Evolutionary conservation across 768 basidiomycete genomes (phyloP), one percentile per base, ranked within the genome.

Genomic region (Trichaptum fuscoviolaceum): DNA sequence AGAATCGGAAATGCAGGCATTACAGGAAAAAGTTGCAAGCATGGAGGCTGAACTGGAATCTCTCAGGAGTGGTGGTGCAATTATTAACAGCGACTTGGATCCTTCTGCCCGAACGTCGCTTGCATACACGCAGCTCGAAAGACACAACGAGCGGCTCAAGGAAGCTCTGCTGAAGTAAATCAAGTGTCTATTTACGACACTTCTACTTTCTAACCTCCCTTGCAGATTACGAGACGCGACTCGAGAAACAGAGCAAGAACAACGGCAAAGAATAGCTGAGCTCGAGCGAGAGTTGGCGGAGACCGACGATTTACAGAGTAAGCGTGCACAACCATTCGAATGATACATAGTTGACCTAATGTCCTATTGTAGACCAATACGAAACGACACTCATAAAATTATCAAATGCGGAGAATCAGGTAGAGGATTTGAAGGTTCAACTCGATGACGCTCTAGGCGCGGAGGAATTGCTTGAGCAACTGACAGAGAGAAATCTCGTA

Each of bases 381-480:
- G 93, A 96, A 69, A 83, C 88, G 42, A 81, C 90, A 1, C 80
- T 92, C 26, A 87, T 90, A 69, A 93, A 92, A 72, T 84, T 98
- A 4, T 80, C 90, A 36, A 93, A 94, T 71, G 94, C 97, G 2
- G 96, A 98, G 72, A 83, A 84, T 6, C 93, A 96, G 70, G 89
- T 99, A 34, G 96, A 96, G 68, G 93, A 96, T 66, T 86, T 99
- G 67, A 98, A 99, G 75, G 72, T 87, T 12, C 96, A 99, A 75
- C 86, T 99, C 1, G 97, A 99, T 71, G 95, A 96, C 75, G 94
- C 97, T 0, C 81, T 96, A 1, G 94, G 93, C 18, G 95, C 95
- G 0, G 96, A 99, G 75, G 97, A 99, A 67, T 91, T 99, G 85
- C 85, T 99, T 17, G 94, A 97, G 24, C 91, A 93, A 71, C 83